phyloP scores from a whole-genome alignment of 2,329 filamentous ascomycete species.

The Gliomastix tumulicola region DNA sequence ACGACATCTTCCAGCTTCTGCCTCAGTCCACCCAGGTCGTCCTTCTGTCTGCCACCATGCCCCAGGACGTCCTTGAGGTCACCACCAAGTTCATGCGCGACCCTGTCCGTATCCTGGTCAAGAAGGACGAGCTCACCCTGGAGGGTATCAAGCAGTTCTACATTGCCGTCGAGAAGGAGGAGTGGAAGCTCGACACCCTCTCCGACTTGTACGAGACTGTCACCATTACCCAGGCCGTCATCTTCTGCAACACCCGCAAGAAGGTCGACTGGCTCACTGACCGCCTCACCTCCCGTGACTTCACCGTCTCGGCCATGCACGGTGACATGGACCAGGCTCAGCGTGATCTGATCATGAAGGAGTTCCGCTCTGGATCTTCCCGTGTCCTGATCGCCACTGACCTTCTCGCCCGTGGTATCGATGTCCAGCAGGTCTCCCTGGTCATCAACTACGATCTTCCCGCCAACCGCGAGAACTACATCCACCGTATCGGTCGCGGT shows the following conservation, averaged over 20 bases:
- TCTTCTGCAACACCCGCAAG: conserved; percentile 99
- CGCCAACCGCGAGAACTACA: conserved; percentile 99
- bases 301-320: conserved; percentile 99
- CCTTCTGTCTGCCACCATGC: conserved; percentile 96
- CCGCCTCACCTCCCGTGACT: conserved; percentile 97
- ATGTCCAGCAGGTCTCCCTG: conserved; percentile 98
- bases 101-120: conserved; percentile 96
- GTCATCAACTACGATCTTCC: conserved; percentile 99
- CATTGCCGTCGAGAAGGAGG: conserved; percentile 99
- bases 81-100: conserved; percentile 99
- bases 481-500: conserved; percentile 98
- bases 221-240: conserved; percentile 98
- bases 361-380: conserved; percentile 97
- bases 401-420: conserved; percentile 97
- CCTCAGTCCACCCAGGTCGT: conserved; percentile 98
- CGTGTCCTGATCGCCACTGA: conserved; percentile 98
- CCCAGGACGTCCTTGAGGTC: conserved; percentile 97
- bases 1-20: conserved; percentile 99
- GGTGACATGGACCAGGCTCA: conserved; percentile 98
- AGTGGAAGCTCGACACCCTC: conserved; percentile 99
- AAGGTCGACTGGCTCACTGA: conserved; percentile 99
- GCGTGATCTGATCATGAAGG: conserved; percentile 99
- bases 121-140: conserved; percentile 98
- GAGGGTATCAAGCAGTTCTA: conserved; percentile 99
- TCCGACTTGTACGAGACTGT: conserved; percentile 99